These are phyloP conservation scores for Colletotrichum viniferum DNA, from an alignment of 2,329 filamentous ascomycete genomes.

Conservation along the genomic window DNA sequence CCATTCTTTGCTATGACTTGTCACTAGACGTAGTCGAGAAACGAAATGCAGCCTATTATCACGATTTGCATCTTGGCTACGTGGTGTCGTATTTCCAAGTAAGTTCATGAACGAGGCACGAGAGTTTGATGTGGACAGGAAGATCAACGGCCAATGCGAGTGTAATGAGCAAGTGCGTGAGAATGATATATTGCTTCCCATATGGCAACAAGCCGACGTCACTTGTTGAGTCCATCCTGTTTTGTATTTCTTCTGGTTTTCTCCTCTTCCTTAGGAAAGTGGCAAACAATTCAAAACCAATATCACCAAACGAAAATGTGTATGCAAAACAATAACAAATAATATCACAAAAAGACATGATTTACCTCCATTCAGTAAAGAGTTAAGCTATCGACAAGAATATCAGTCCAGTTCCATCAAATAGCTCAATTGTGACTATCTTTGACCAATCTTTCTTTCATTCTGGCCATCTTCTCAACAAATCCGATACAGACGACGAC, in stretches of 20 bases:
- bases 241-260: accelerated
- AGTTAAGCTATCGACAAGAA: neutral
- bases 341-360: neutral
- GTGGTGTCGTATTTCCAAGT: neutral
- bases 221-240: neutral
- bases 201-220: neutral
- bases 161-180: too few species aligned
- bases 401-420: neutral
- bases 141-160: neutral
- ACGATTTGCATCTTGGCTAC: neutral
- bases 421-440: neutral
- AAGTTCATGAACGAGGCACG: neutral
- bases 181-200: neutral
- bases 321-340: neutral
- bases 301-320: neutral
- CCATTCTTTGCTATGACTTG: neutral
- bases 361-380: accelerated
- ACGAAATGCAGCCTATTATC: too few species aligned
- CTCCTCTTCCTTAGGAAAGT: neutral
- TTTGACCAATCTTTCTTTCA: neutral
- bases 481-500: neutral
- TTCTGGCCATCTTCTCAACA: neutral
- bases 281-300: neutral
- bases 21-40: too few species aligned
- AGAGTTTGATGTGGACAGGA: neutral